phyloP scores from a whole-genome alignment of 148 eudicot genomes.

The Hydrangea macrophylla region DNA sequence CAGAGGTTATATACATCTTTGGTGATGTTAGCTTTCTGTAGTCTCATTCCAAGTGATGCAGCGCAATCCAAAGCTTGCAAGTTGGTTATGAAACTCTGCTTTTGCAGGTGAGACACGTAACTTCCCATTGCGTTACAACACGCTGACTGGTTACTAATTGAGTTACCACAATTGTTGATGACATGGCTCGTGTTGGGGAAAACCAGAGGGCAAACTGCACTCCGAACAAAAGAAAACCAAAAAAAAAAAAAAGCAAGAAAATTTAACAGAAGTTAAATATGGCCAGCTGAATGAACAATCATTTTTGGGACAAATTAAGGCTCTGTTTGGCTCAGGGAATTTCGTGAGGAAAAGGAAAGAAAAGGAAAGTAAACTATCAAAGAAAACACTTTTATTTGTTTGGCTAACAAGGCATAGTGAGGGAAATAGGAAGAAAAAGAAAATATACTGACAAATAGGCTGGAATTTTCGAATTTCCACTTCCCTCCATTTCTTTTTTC shows the following conservation, averaged over 20 bases:
- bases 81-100: constrained; percentile 88
- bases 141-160: constrained; percentile 38
- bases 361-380: too few relatives aligned
- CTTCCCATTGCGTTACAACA: constrained; percentile 69
- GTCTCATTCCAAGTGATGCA: constrained; percentile 71
- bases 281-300: too few relatives aligned
- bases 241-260: neutral
- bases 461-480: too few relatives aligned
- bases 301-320: too few relatives aligned
- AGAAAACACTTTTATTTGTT: too few relatives aligned
- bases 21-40: constrained; percentile 72
- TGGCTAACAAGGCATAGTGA: too few relatives aligned
- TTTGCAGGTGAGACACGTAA: constrained; percentile 80
- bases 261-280: too few relatives aligned
- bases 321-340: too few relatives aligned
- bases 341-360: too few relatives aligned
- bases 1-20: constrained; percentile 71
- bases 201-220: constrained; percentile 79
- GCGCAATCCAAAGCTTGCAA: constrained; percentile 98
- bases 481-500: too few relatives aligned
- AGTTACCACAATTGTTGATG: constrained; percentile 49
- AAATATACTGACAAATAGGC: too few relatives aligned
- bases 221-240: constrained; percentile 11
- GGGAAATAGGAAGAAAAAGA: too few relatives aligned
- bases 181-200: constrained; percentile 62